Conservation (phyloP, 2,329 filamentous ascomycete genomes). For the Pseudogymnoascus sp. region DNA sequence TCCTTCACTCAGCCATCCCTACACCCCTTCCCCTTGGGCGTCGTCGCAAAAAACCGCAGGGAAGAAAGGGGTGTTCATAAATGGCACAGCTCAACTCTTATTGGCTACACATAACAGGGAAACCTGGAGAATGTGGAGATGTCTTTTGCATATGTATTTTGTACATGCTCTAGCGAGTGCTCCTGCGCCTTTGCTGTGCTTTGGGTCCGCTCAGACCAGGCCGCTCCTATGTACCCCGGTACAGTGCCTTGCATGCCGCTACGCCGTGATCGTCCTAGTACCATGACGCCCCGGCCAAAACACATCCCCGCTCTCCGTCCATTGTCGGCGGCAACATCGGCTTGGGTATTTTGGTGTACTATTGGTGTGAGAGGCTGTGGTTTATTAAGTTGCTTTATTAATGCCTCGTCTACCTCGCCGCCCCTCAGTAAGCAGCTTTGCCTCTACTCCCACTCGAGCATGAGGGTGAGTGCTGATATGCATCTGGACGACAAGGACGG, state of each 20-base stretch:
- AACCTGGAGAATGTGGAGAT: slow-evolving; percentile 6
- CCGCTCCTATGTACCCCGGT: not conserved
- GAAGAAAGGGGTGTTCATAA: slow-evolving; percentile 2
- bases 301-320: not conserved
- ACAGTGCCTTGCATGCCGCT: not conserved
- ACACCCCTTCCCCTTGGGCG: not conserved
- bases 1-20: too few species aligned
- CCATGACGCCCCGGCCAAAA: not conserved
- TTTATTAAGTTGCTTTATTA: not conserved
- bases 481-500: not conserved
- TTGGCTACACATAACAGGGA: not conserved
- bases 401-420: not conserved
- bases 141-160: not conserved
- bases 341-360: not conserved
- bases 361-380: not conserved
- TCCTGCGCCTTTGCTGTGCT: not conserved
- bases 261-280: not conserved
- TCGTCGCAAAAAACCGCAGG: not conserved
- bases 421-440: not conserved
- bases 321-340: slow-evolving; percentile 2
- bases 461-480: not conserved
- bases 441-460: not conserved
- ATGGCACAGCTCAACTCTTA: not conserved
- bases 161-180: not conserved
- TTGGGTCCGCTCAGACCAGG: not conserved